Evolutionary conservation across 768 basidiomycete genomes (phyloP).

Genomic region (Amanita molliuscula): DNA sequence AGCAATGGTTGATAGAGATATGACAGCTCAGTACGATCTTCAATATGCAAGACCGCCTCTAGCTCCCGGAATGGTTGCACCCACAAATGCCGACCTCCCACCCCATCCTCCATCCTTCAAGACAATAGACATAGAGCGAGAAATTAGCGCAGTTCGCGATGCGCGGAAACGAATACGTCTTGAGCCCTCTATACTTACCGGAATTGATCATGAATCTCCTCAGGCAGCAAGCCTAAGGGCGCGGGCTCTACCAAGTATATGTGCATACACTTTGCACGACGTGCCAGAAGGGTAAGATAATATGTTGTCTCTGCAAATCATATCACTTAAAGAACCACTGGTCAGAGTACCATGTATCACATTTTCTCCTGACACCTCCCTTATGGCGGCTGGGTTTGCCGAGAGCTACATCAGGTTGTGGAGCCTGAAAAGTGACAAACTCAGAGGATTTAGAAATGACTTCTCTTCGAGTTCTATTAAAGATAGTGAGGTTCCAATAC

Average conservation of each 20-base stretch:
- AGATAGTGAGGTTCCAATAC: constrained; percentile 44
- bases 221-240: constrained; percentile 49
- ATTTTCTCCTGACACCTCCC: constrained; percentile 84
- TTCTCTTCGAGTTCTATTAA: constrained; percentile 54
- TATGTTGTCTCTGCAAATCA: not conserved
- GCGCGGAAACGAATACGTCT: constrained; percentile 86
- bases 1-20: constrained; percentile 64
- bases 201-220: constrained; percentile 45
- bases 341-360: constrained; percentile 72
- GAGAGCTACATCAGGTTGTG: constrained; percentile 94
- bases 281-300: constrained; percentile 79
- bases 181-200: constrained; percentile 59
- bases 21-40: constrained; percentile 54
- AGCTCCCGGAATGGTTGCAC: constrained; percentile 49
- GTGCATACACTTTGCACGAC: constrained; percentile 92
- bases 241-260: constrained; percentile 81
- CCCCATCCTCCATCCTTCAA: constrained; percentile 81
- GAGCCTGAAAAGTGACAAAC: constrained; percentile 87
- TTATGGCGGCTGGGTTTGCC: constrained; percentile 91
- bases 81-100: constrained; percentile 60
- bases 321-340: constrained; percentile 2
- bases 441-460: constrained; percentile 70
- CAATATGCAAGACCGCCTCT: constrained; percentile 39
- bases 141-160: constrained; percentile 84
- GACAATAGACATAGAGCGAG: constrained; percentile 79